Percentiles rank a stretch among this genome's conserved stretches.
phyloP scores from a whole-genome alignment of 768 basidiomycete genomes.

The Royoungia palumana region DNA sequence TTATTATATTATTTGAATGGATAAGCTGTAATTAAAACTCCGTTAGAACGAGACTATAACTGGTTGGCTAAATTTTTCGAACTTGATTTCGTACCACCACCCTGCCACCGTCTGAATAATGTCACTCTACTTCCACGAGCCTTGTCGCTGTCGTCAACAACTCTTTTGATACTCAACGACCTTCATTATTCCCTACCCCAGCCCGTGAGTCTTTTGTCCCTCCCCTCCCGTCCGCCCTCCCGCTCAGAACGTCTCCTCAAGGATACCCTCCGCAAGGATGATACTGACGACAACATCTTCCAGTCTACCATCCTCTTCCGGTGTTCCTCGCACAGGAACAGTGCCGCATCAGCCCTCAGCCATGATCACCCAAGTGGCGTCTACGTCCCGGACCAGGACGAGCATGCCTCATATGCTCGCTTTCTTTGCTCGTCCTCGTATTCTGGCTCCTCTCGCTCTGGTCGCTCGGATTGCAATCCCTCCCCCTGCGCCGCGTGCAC shows the following conservation, averaged over 20 bases:
- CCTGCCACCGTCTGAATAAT: too few species aligned
- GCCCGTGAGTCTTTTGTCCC: too few species aligned
- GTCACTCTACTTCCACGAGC: too few species aligned
- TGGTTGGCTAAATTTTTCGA: too few species aligned
- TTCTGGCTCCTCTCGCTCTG: slow-evolving; percentile 28
- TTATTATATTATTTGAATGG: too few species aligned
- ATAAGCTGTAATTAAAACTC: too few species aligned
- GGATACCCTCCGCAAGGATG: slow-evolving; percentile 52
- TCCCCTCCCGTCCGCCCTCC: slow-evolving; percentile 39
- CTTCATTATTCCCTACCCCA: too few species aligned
- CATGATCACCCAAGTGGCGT: slow-evolving; percentile 15
- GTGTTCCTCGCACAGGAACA: slow-evolving; percentile 19
- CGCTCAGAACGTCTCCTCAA: slow-evolving; percentile 55
- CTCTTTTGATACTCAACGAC: too few species aligned
- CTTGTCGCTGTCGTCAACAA: too few species aligned
- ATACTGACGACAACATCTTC: slow-evolving; percentile 30
- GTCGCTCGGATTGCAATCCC: slow-evolving; percentile 16
- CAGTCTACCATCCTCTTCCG: slow-evolving; percentile 27
- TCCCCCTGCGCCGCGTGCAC: slow-evolving; percentile 12
- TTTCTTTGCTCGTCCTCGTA: slow-evolving; percentile 25
- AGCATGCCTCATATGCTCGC: slow-evolving; percentile 23
- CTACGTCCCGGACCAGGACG: slow-evolving; percentile 35
- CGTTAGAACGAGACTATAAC: too few species aligned
- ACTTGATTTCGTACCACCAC: too few species aligned
- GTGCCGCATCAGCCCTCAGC: slow-evolving; percentile 18